Percentiles rank a stretch among this genome's conserved stretches.
Conservation (phyloP, 2,329 filamentous ascomycete species). For the Aureobasidium sp. region DNA sequence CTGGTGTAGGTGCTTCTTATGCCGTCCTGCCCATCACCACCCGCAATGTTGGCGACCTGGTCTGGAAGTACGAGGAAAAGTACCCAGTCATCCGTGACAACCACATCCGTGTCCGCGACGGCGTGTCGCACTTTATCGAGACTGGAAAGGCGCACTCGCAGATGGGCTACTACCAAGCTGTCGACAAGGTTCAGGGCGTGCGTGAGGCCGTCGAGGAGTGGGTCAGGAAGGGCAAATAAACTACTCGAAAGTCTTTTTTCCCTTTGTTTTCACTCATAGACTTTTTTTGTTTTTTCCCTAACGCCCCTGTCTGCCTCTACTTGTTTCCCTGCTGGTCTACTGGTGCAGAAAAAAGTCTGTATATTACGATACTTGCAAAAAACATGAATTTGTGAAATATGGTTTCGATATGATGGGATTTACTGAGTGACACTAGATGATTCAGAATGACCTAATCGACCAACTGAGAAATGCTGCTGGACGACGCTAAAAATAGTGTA, state of each 20-base stretch:
- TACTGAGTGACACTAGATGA: not conserved
- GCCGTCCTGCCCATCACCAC: constrained; percentile 82
- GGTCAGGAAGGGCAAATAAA: constrained; percentile 67
- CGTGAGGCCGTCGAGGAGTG: constrained; percentile 76
- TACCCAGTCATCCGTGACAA: constrained; percentile 77
- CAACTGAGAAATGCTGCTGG: not conserved
- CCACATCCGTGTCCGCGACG: constrained; percentile 65
- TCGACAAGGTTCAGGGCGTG: constrained; percentile 70
- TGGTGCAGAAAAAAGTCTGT: constrained; percentile 5
- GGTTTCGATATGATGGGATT: too few relatives aligned
- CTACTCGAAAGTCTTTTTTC: not conserved
- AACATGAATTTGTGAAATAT: not conserved
- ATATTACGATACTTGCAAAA: not conserved
- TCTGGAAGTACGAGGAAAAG: constrained; percentile 89
- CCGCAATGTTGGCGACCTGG: constrained; percentile 75
- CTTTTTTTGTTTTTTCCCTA: not conserved
- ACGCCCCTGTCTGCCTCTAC: not conserved
- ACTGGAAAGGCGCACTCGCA: constrained; percentile 69
- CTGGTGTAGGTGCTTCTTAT: constrained; percentile 80
- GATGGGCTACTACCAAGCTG: constrained; percentile 63
- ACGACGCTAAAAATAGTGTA: not conserved
- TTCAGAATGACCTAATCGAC: not conserved
- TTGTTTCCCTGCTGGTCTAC: not conserved
- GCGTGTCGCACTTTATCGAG: constrained; percentile 61
- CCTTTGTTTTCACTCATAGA: not conserved